Conservation (phyloP, 1,284 basidiomycete species). For the Fomitopsis pinicola region DNA sequence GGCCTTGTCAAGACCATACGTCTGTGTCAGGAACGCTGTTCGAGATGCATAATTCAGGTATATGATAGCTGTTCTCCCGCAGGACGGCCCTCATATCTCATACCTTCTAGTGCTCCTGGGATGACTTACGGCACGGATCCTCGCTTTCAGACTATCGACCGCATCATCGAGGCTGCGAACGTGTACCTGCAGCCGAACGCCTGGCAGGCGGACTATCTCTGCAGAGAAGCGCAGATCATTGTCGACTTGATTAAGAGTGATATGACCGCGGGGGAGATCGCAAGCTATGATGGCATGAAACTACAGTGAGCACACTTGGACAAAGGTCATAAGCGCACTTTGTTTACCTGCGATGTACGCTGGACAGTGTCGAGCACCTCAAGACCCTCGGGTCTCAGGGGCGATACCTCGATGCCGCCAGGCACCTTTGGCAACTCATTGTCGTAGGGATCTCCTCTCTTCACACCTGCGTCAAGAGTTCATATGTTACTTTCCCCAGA, state of each 20-base stretch:
- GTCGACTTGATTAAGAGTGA: neutral
- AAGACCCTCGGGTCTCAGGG: neutral
- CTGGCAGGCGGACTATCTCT: neutral
- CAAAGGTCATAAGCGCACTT: neutral
- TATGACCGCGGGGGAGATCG: neutral
- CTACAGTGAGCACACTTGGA: neutral
- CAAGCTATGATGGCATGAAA: neutral
- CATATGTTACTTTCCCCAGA: too few relatives aligned
- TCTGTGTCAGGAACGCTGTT: too few relatives aligned
- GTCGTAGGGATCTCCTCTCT: neutral
- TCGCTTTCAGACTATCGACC: neutral
- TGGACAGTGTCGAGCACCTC: neutral
- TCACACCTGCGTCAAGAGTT: too few relatives aligned
- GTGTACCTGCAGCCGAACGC: neutral
- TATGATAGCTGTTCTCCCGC: too few relatives aligned
- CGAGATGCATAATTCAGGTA: too few relatives aligned
- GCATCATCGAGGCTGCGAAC: neutral
- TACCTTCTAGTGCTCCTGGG: too few relatives aligned
- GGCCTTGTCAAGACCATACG: too few relatives aligned
- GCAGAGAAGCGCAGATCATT: neutral
- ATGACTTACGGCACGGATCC: neutral
- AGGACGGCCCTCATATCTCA: too few relatives aligned
- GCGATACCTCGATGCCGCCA: neutral
- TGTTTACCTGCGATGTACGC: neutral
- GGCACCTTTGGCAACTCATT: neutral